phyloP scores from a whole-genome alignment of 805 yeast genomes.

The Yamadazyma paraphyllophila region DNA sequence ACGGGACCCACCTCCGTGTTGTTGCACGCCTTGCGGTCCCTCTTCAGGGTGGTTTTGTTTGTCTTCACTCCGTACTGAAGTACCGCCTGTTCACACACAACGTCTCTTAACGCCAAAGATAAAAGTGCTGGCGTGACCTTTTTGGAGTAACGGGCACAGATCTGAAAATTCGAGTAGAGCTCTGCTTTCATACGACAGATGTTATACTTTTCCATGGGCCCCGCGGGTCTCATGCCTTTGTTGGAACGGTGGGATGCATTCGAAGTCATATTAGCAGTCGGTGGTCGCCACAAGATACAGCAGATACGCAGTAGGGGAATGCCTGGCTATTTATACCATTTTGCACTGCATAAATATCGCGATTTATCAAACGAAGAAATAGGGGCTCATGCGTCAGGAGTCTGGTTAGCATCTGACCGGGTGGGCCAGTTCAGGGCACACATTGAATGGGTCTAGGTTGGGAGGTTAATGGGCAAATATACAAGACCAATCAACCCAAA shows the following conservation, averaged over 20 bases:
- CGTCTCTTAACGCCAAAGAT: constrained; percentile 18
- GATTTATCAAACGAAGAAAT: too few relatives aligned
- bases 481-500: too few relatives aligned
- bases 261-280: background rate
- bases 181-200: constrained; percentile 5
- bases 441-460: too few relatives aligned
- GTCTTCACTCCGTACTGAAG: constrained; percentile 1
- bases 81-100: constrained; percentile 12
- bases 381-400: too few relatives aligned
- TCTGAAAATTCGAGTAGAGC: constrained; percentile 22
- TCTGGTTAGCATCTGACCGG: too few relatives aligned
- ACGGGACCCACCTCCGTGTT: constrained; percentile 19
- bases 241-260: background rate
- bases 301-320: too few relatives aligned
- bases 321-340: too few relatives aligned
- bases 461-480: too few relatives aligned
- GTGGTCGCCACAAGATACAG: too few relatives aligned
- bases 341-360: too few relatives aligned
- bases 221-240: background rate
- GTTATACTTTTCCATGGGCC: constrained; percentile 3
- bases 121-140: constrained; percentile 13
- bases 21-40: constrained; percentile 2
- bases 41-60: background rate
- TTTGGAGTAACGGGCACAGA: constrained; percentile 20
- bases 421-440: background rate